Base-by-base conservation (phyloP, 2,329 filamentous ascomycete species). In the Talaromyces sp. region DNA sequence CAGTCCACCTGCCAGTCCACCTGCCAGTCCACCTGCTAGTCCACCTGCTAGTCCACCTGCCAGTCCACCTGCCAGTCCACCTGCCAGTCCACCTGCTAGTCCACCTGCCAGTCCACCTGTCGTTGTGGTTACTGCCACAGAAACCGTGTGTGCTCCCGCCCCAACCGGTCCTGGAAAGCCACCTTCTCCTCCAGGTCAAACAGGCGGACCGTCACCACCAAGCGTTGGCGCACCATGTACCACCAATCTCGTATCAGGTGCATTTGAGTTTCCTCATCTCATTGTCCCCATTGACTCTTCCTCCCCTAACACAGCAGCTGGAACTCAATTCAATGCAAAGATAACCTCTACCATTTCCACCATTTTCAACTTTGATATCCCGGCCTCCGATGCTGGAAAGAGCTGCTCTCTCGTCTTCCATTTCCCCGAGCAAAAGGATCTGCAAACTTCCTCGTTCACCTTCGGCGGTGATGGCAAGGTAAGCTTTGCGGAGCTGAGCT, bases 351-450 rank as follows among this genome's bases (percentile, higher is more conserved):
- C 72, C 21, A 70, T 81, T 51, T 81, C 81, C 11, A 80, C 81
- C 15, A 80, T 88, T 66, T 89, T 86, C 80, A 87, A 88, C 75
- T 89, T 89, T 72, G 84, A 87, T 65, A 82, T 89, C 39, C 82
- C 82, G 1, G 61, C 70, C 5, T 70, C 73, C 3, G 79, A 84
- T 64, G 64, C 75, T 9, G 83, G 82, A 63, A 82, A 83, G 72
- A 81, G 81, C 65, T 89, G 86, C 75, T 80, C 78, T 56, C 75
- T 89, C 7, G 75, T 85, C 56, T 89, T 89, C 80, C 75, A 87
- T 46, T 82, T 88, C 72, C 86, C 87, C 3, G 63, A 76, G 55
- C 70, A 83, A 62, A 65, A 75, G n/a, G 72, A 85, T 37, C 80
- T 87, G 17, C 72, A 83, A 70, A 85, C 84, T 1, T 85, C 84